Evolutionary conservation across 768 basidiomycete species (phyloP).

Genomic region (Mycena leptocephala): DNA sequence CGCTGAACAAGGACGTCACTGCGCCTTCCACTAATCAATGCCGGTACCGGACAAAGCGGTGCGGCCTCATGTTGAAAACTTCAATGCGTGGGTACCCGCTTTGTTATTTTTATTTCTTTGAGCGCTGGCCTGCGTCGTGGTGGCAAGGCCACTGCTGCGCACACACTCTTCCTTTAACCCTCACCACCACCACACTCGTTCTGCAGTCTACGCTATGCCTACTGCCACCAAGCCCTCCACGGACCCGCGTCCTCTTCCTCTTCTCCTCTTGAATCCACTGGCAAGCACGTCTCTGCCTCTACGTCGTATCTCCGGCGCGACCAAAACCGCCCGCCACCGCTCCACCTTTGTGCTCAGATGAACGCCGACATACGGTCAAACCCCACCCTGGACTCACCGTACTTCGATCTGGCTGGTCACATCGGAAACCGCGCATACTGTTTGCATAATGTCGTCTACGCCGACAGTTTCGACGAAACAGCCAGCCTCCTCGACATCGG

Average conservation of each 20-base stretch:
- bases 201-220: not conserved
- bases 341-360: slow-evolving; percentile 36
- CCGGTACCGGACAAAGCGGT: slow-evolving; percentile 19
- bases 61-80: slow-evolving; percentile 22
- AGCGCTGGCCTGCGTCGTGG: slow-evolving; percentile 2
- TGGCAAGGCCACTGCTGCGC: not conserved
- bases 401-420: slow-evolving; percentile 47
- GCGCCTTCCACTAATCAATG: not conserved
- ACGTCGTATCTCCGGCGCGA: slow-evolving; percentile 14
- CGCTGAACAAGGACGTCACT: not conserved
- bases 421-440: slow-evolving; percentile 43
- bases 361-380: slow-evolving; percentile 42
- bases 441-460: slow-evolving; percentile 40
- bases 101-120: slow-evolving; percentile 13
- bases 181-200: slow-evolving; percentile 4
- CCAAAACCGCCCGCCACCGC: slow-evolving; percentile 37
- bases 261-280: not conserved
- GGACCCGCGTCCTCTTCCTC: not conserved
- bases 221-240: slow-evolving; percentile 1
- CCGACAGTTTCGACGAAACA: slow-evolving; percentile 33
- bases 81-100: slow-evolving; percentile 7
- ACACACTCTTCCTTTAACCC: not conserved
- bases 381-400: slow-evolving; percentile 38
- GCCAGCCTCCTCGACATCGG: slow-evolving; percentile 51
- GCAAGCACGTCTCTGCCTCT: not conserved